phyloP scores from a whole-genome alignment of 441 rosid genomes.

The Croton setiger region DNA sequence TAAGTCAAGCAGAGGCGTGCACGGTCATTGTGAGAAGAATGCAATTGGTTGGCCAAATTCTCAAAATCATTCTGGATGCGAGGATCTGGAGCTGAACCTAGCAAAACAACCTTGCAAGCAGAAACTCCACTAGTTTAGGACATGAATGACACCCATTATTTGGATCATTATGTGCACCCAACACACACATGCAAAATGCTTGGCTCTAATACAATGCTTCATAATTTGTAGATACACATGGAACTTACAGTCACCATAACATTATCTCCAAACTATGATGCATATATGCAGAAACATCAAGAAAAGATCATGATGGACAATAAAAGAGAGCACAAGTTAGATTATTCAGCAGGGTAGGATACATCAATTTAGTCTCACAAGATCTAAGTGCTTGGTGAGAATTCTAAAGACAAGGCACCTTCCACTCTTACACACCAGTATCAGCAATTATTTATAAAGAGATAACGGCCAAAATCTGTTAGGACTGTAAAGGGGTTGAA shows the following conservation, averaged over 20 bases:
- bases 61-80: constrained; percentile 92
- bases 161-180: background rate
- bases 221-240: background rate
- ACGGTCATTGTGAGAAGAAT: constrained; percentile 56
- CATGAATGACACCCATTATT: background rate
- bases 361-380: background rate
- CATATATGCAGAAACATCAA: background rate
- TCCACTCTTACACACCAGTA: background rate
- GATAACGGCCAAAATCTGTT: background rate
- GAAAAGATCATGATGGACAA: background rate
- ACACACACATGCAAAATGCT: background rate
- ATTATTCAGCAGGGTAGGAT: constrained; percentile 8
- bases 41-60: constrained; percentile 72
- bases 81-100: constrained; percentile 99
- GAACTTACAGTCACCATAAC: background rate
- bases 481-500: background rate
- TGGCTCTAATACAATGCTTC: background rate
- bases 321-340: background rate
- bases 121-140: constrained; percentile 18
- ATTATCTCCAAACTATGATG: background rate
- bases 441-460: background rate
- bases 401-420: background rate
- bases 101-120: constrained; percentile 69
- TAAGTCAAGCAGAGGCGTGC: constrained; percentile 86
- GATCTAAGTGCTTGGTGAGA: background rate